These are phyloP conservation scores for Camellia japonica DNA, from an alignment of 148 eudicot genomes.

Conservation along the genomic window DNA sequence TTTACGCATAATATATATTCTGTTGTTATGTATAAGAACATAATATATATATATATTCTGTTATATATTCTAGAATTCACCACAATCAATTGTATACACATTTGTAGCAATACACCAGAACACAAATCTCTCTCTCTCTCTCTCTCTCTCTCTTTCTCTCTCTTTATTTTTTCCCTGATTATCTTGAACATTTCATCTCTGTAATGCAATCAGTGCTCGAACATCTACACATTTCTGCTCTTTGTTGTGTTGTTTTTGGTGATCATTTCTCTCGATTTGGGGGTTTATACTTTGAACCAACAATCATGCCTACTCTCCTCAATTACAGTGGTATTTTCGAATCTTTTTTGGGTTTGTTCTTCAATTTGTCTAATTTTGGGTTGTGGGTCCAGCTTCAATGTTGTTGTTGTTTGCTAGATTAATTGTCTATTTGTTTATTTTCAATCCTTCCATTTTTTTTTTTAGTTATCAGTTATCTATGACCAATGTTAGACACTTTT, in stretches of 20 bases:
- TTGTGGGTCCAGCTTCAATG: not conserved
- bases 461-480: too few species aligned
- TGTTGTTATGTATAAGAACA: too few species aligned
- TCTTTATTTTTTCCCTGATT: too few species aligned
- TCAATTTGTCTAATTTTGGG: not conserved
- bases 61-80: too few species aligned
- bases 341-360: not conserved
- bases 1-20: too few species aligned
- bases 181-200: not conserved
- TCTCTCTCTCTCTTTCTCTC: too few species aligned
- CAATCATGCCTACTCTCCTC: slow-evolving; percentile 66
- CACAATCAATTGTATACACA: not conserved
- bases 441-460: too few species aligned
- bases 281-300: slow-evolving; percentile 17
- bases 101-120: not conserved
- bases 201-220: slow-evolving; percentile 28
- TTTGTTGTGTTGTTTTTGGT: slow-evolving; percentile 30
- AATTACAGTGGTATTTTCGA: slow-evolving; percentile 64
- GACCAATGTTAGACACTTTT: too few species aligned
- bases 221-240: slow-evolving; percentile 10
- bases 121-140: too few species aligned
- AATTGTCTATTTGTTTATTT: not conserved
- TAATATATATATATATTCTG: too few species aligned
- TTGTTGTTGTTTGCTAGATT: too few species aligned
- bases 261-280: slow-evolving; percentile 21